These are phyloP conservation scores for Amanita exitialis DNA, from an alignment of 768 basidiomycete genomes.

Conservation along the genomic window DNA sequence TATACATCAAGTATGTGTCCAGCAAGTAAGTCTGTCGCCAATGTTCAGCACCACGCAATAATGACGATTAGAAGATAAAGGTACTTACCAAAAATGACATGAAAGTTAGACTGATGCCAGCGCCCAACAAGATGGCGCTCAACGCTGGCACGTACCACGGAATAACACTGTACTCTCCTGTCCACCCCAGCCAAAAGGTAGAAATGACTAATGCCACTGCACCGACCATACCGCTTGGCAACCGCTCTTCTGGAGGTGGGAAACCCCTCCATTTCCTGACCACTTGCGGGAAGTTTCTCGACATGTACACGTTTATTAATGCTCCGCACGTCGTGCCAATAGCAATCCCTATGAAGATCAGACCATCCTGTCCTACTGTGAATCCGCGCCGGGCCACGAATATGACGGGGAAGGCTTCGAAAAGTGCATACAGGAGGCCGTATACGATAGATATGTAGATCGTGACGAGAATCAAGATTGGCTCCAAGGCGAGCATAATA, in stretches of 20 bases:
- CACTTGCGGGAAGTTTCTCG: constrained; percentile 27
- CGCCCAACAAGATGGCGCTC: constrained; percentile 39
- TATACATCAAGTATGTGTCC: constrained; percentile 50
- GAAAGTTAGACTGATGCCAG: constrained; percentile 43
- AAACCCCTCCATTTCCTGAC: constrained; percentile 37
- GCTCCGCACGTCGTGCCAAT: constrained; percentile 36
- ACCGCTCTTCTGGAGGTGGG: constrained; percentile 54
- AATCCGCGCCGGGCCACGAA: constrained; percentile 29
- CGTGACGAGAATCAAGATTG: constrained; percentile 51
- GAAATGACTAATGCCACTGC: constrained; percentile 43
- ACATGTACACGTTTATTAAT: constrained; percentile 28
- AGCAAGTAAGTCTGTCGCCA: constrained; percentile 42
- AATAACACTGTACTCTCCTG: constrained; percentile 36
- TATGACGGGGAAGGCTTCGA: constrained; percentile 44
- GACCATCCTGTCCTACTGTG: constrained; percentile 28
- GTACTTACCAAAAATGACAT: constrained; percentile 42
- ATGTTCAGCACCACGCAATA: constrained; percentile 47
- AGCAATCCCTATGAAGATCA: constrained; percentile 49
- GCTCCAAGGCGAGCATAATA: constrained; percentile 50
- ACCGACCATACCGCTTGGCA: constrained; percentile 43
- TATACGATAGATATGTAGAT: constrained; percentile 54
- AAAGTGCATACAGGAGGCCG: constrained; percentile 47
- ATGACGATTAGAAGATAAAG: constrained; percentile 30
- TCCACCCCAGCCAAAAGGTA: constrained; percentile 65
- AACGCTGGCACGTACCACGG: constrained; percentile 53